Conservation (phyloP, 1,284 basidiomycete genomes). For the Pseudozyma hubeiensis region DNA sequence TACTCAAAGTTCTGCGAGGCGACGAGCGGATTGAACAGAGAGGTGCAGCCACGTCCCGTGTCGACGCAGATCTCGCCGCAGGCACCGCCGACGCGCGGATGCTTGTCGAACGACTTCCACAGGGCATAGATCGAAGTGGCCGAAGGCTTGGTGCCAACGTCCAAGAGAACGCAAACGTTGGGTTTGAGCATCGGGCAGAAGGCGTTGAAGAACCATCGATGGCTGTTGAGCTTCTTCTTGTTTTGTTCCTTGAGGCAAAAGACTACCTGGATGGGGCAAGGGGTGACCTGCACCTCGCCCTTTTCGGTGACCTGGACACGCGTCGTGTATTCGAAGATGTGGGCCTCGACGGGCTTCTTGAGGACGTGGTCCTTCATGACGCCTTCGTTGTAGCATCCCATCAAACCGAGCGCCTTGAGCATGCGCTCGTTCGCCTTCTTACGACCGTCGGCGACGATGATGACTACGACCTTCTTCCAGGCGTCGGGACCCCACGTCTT, state of each 20-base stretch:
- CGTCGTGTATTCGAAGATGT: conserved; percentile 95
- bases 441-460: conserved; percentile 92
- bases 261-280: conserved; percentile 69
- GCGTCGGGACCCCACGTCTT: conserved; percentile 94
- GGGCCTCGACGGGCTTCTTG: conserved; percentile 86
- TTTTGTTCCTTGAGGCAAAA: conserved; percentile 68
- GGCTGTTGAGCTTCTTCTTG: conserved; percentile 65
- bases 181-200: conserved; percentile 71
- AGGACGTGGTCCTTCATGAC: conserved; percentile 92
- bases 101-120: conserved; percentile 97
- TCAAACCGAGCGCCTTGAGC: conserved; percentile 79
- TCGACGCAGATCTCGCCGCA: conserved; percentile 94
- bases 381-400: conserved; percentile 74
- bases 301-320: conserved; percentile 93
- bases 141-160: conserved; percentile 90
- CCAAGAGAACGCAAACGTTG: conserved; percentile 92
- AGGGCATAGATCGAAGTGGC: conserved; percentile 81
- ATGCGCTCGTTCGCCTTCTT: conserved; percentile 92
- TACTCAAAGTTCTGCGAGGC: conserved; percentile 69
- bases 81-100: conserved; percentile 92
- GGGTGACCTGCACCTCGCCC: conserved; percentile 70
- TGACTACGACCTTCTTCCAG: conserved; percentile 82
- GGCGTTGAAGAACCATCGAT: conserved; percentile 68
- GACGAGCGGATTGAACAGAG: conserved; percentile 79
- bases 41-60: conserved; percentile 77